Evolutionary conservation across 2,329 filamentous ascomycete species (phyloP).

Genomic region (Scedosporium dehoogii): DNA sequence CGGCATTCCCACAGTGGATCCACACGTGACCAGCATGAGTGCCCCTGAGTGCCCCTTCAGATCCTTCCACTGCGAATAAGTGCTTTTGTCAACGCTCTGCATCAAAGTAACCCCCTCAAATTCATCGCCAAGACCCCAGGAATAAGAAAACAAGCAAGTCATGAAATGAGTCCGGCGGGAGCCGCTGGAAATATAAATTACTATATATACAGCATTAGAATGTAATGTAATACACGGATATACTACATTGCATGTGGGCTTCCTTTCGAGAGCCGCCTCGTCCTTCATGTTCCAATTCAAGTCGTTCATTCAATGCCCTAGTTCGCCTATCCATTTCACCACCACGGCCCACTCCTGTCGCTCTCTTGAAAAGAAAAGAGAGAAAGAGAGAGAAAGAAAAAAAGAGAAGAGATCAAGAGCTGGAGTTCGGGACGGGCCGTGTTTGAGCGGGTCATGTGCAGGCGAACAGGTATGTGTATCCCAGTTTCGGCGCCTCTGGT

Average conservation of each 20-base stretch:
- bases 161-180: background rate
- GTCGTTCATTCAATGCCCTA: slow-evolving; percentile 4
- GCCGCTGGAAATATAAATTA: background rate
- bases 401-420: background rate
- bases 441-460: background rate
- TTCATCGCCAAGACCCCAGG: background rate
- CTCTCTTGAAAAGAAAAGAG: background rate
- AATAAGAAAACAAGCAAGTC: background rate
- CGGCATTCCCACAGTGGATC: too few species aligned
- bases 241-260: background rate
- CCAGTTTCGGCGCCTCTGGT: background rate
- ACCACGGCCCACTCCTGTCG: background rate
- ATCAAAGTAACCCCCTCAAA: too few species aligned
- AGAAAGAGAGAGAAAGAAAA: background rate
- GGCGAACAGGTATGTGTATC: background rate
- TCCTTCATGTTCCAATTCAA: background rate
- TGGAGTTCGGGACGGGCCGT: background rate
- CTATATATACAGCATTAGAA: slow-evolving; percentile 7
- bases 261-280: background rate
- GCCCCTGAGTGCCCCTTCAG: too few species aligned
- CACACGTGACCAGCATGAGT: too few species aligned
- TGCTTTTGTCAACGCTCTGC: too few species aligned
- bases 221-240: slow-evolving; percentile 4
- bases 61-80: too few species aligned
- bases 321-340: background rate